Conservation (phyloP, 805 yeast species). For the Saturnispora bothae region DNA sequence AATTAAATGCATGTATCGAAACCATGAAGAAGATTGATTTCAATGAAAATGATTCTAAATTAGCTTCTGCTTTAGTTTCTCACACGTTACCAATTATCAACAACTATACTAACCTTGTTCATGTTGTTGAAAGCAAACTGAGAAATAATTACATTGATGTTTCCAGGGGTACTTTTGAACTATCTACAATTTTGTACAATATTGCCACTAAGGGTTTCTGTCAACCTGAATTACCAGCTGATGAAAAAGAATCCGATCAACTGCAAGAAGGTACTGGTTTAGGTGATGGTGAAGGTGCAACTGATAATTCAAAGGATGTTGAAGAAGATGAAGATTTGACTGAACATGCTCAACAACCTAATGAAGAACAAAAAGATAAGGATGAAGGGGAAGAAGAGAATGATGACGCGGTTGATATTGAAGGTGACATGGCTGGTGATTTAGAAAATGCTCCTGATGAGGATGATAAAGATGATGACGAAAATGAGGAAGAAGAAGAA, state of each 20-base stretch:
- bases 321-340: slow-evolving; percentile 86
- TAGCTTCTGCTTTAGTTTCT: slow-evolving; percentile 38
- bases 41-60: slow-evolving; percentile 26
- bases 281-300: slow-evolving; percentile 72
- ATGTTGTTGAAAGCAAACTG: slow-evolving; percentile 33
- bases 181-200: slow-evolving; percentile 44
- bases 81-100: slow-evolving; percentile 54
- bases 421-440: slow-evolving; percentile 96
- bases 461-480: slow-evolving; percentile 37
- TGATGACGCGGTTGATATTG: slow-evolving; percentile 86
- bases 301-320: slow-evolving; percentile 69
- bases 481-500: slow-evolving; percentile 41
- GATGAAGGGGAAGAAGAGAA: slow-evolving; percentile 57
- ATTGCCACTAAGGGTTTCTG: slow-evolving; percentile 83
- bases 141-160: slow-evolving; percentile 40
- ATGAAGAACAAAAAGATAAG: slow-evolving; percentile 62
- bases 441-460: slow-evolving; percentile 70
- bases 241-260: slow-evolving; percentile 47
- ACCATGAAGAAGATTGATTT: slow-evolving; percentile 30
- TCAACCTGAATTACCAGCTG: slow-evolving; percentile 71
- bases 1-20: slow-evolving; percentile 21
- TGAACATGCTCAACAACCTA: slow-evolving; percentile 62
- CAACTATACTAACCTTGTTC: slow-evolving; percentile 45
- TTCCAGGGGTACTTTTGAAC: slow-evolving; percentile 50
- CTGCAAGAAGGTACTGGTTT: slow-evolving; percentile 89